Evolutionary conservation across 257 asterid genomes (phyloP), one percentile per base, ranked within the genome.

Genomic region (Solanum boliviense): DNA sequence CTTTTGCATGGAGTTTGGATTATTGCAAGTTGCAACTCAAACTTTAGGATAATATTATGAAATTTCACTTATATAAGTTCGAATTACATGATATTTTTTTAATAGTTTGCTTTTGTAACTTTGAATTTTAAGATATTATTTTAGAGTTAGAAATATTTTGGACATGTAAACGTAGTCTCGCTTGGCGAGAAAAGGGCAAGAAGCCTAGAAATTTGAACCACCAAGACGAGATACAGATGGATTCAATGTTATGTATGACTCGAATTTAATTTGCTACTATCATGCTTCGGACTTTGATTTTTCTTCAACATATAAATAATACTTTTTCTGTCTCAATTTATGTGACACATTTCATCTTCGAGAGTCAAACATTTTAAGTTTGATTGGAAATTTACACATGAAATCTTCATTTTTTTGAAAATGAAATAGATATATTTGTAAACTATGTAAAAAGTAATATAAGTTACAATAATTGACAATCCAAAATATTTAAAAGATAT

Each of bases 171-270:
- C 1, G 10, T 13, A 71, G n/a, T 16, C 6, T 71, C 12, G 39
- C 41, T 71, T 71, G 38, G 39, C 4, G 13, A 71, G 39, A 31
- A 29, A 56, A 56, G 10, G 62, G n/a, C 62, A 32, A 71, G 13
- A 73, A 34, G 29, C 13, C 27, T 18, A 20, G 16, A 34, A 18
- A 73, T 34, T 73, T 73, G 81, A 20, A 73, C 46, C 29, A 34
- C 81, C 18, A 34, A 0, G 87, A 91, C 76, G 90, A 93, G 89
- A 94, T 94, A 71, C 93, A 5, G 2, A 27, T 10, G 36, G 36
- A 3, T 27, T 67, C 73, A 65, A n/a, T 25, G 32, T 65, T n/a
- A 32, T 1, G 3, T 6, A 1, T 67, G 74, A 25, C 74, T 27
- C 10, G 5, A 27, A 68, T 68, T 68, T 68, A 68, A 25, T 68